A percentile compares a stretch with the other conserved stretches of the same genome.
phyloP scores from a whole-genome alignment of 768 basidiomycete species.

The Mycena haematopus region DNA sequence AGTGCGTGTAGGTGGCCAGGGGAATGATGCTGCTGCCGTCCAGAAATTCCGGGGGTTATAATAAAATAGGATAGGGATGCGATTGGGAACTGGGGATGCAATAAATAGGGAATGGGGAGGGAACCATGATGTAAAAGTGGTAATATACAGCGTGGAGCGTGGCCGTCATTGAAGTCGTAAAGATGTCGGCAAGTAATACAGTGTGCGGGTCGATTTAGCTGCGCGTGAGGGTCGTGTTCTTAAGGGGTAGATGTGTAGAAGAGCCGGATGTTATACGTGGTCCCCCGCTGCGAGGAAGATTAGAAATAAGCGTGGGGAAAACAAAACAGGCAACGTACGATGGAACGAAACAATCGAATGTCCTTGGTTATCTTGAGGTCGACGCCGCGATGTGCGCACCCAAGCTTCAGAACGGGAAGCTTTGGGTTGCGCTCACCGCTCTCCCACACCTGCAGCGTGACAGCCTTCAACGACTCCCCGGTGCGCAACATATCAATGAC shows the following conservation, averaged over 20 bases:
- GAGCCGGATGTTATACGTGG: slow-evolving; percentile 20
- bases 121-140: slow-evolving; percentile 7
- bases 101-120: background rate
- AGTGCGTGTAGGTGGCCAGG: background rate
- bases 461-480: slow-evolving; percentile 47
- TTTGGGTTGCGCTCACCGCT: slow-evolving; percentile 57
- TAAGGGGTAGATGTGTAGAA: slow-evolving; percentile 30
- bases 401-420: slow-evolving; percentile 62
- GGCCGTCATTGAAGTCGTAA: slow-evolving; percentile 25
- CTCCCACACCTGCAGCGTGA: slow-evolving; percentile 63
- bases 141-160: slow-evolving; percentile 25
- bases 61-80: slow-evolving; percentile 9
- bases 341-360: slow-evolving; percentile 57
- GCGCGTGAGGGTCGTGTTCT: slow-evolving; percentile 18
- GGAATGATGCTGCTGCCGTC: slow-evolving; percentile 8
- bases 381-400: slow-evolving; percentile 68
- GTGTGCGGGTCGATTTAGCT: background rate
- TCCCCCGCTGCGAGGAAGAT: slow-evolving; percentile 31
- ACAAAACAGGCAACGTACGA: slow-evolving; percentile 44
- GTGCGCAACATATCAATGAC: slow-evolving; percentile 61
- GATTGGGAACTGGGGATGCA: background rate
- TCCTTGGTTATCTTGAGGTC: slow-evolving; percentile 58
- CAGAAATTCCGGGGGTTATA: slow-evolving; percentile 1
- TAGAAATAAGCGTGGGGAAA: slow-evolving; percentile 20
- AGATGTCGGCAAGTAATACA: slow-evolving; percentile 21